A percentile compares a stretch with the other conserved stretches of the same genome.
Conservation (phyloP, 2,329 filamentous ascomycete genomes). For the Nothopassalora personata region DNA sequence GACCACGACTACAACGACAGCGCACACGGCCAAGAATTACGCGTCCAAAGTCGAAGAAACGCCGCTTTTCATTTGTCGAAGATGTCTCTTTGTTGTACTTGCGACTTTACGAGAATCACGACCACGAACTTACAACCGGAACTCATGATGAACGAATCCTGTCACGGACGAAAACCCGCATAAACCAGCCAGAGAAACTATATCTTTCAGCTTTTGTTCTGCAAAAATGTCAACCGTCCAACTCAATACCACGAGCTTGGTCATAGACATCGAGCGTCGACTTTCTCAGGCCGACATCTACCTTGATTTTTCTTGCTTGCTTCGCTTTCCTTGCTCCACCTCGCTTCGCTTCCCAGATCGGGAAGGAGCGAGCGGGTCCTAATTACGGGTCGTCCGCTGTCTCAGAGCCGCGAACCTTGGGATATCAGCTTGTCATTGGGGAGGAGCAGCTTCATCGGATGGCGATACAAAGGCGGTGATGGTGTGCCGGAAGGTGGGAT, state of each 20-base stretch:
- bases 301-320: background rate
- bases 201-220: constrained; percentile 8
- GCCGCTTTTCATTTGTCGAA: constrained; percentile 9
- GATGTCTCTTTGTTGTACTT: constrained; percentile 8
- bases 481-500: background rate
- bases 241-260: background rate
- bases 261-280: background rate
- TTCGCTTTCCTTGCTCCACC: background rate
- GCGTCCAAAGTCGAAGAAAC: constrained; percentile 10
- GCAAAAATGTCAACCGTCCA: background rate
- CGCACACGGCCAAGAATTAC: constrained; percentile 10
- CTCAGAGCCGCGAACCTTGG: background rate
- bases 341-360: background rate
- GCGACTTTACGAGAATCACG: constrained; percentile 30
- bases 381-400: background rate
- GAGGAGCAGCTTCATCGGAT: background rate
- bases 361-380: background rate
- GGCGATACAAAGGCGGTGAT: background rate
- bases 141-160: constrained; percentile 20
- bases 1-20: constrained; percentile 13
- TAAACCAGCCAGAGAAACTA: constrained; percentile 17
- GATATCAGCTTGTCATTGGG: background rate
- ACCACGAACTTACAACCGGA: constrained; percentile 26
- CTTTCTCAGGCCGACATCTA: constrained; percentile 1
- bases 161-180: constrained; percentile 20